Evolutionary conservation across 306 rosid genomes (phyloP), one percentile per base, ranked within the genome.

Genomic region (Sechiopsis laciniata): DNA sequence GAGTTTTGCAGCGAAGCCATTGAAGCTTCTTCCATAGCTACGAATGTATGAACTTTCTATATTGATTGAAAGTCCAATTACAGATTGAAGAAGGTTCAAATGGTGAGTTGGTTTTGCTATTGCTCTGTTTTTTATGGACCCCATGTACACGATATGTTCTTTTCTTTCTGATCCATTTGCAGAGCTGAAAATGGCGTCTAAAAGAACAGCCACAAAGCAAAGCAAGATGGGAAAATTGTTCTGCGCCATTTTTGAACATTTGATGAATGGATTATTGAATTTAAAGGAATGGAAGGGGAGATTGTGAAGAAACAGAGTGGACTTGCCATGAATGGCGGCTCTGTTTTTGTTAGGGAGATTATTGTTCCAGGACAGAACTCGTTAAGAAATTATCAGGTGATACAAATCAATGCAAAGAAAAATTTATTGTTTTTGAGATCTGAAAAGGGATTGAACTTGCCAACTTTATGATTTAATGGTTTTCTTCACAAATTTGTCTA

Each of bases 21-120:
- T 82, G 69, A 82, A 82, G 56, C 82, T 78, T 60, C 83, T 78
- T 20, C 19, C 62, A 48, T 82, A 82, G 24, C 85, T 82, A 40
- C 73, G 63, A 16, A 66, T 42, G 26, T 42, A 17, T 1, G 32
- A n/a, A 10, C 8, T 37, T 3, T 8, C 32, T 32, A 48, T 2
- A 6, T 17, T 58, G 19, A 5, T 10, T 10, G 54, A 50, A 14
- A 16, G 5, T 12, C 19, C 67, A 61, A 55, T 5, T 14, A 72
- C 74, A 10, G 60, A 46, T 15, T 24, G 55, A 14, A 78, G 74
- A 10, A 78, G 37, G 29, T 65, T 45, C 10, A 24, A 16, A 45
- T 78, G 82, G 52, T 67, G 53, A 21, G 82, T n/a, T 0, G 52
- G 15, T 52, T 52, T 4, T 65, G 70, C 48, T 26, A 65, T 26